Base-by-base conservation (phyloP, 371 early-diverging fungal genomes). In the Rhizomucor pusillus region DNA sequence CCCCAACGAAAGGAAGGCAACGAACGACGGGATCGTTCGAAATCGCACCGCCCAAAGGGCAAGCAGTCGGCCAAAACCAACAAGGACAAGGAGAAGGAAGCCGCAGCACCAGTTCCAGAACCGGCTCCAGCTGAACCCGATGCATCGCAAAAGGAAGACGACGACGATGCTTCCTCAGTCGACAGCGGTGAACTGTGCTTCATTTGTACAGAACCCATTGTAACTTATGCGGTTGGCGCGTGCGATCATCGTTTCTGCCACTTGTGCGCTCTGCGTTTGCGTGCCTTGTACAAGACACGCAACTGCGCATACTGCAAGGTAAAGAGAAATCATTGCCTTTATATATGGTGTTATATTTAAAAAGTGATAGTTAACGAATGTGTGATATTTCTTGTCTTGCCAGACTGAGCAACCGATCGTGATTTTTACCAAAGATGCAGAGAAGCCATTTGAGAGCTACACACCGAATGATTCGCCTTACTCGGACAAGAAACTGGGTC, bases 221-320 rank as follows among this genome's bases (percentile, higher is more conserved):
- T 64, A 18, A 88, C 79, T 50, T 91, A 81, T 64, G 92, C 95
- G 5, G 78, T 98, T n/a, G 89, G 92, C 6, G 78, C 78, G 50
- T 98, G 98, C 69, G 90, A 95, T 66, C 98, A 98, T 69, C 79
- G 85, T 16, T 88, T 89, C 2, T 98, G 98, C 73, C 92, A 93
- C 56, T 67, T 87, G 5, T 98, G 98, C 73, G 86, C 87, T 10
- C 75, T 98, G 44, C 83, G 98, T 34, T 61, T 97, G 44, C 79
- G 98, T 46, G 90, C 94, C 13, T 72, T 97, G 9, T 93, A 94
- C 71, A 85, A 92, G 66, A 85, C 80, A 37, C 82, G 80, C 24
- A 79, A 84, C 36, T 98, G 98, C 63, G 85, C 93, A 37, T 82
- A 87, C 60, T 98, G 98, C 84, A 97, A 97, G 79, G 92, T 89